These are phyloP conservation scores for Lanmaoa pseudosensibilis DNA, from an alignment of 768 basidiomycete genomes.

Conservation along the genomic window DNA sequence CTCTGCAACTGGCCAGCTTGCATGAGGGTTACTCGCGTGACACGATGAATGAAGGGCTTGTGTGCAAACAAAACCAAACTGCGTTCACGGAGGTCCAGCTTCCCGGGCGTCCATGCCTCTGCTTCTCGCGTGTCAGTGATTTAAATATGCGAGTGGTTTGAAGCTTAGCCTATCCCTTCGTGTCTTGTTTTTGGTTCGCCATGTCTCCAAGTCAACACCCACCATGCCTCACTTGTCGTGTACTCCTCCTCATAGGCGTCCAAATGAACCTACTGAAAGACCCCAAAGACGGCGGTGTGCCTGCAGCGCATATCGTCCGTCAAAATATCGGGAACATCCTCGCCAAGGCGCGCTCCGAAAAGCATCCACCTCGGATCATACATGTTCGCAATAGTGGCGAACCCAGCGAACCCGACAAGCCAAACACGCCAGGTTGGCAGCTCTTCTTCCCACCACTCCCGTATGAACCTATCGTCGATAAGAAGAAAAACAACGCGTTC, in stretches of 20 bases:
- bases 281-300: constrained; percentile 54
- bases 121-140: constrained; percentile 1
- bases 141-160: constrained; percentile 15
- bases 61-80: constrained; percentile 13
- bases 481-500: constrained; percentile 71
- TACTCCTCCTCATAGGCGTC: constrained; percentile 60
- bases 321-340: constrained; percentile 53
- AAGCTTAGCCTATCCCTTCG: neutral
- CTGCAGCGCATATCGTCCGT: constrained; percentile 42
- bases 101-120: neutral
- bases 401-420: constrained; percentile 59
- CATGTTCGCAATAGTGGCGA: constrained; percentile 71
- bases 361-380: constrained; percentile 55
- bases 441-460: constrained; percentile 54
- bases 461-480: constrained; percentile 59
- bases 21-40: constrained; percentile 16
- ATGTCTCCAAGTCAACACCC: constrained; percentile 26
- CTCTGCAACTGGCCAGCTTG: neutral
- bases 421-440: constrained; percentile 55
- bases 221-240: constrained; percentile 33
- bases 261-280: constrained; percentile 51
- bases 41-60: constrained; percentile 19
- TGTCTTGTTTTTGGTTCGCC: neutral
- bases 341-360: constrained; percentile 46
- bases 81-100: too few relatives aligned